These are phyloP conservation scores for Candida corydali DNA, from an alignment of 805 yeast genomes.

Conservation along the genomic window DNA sequence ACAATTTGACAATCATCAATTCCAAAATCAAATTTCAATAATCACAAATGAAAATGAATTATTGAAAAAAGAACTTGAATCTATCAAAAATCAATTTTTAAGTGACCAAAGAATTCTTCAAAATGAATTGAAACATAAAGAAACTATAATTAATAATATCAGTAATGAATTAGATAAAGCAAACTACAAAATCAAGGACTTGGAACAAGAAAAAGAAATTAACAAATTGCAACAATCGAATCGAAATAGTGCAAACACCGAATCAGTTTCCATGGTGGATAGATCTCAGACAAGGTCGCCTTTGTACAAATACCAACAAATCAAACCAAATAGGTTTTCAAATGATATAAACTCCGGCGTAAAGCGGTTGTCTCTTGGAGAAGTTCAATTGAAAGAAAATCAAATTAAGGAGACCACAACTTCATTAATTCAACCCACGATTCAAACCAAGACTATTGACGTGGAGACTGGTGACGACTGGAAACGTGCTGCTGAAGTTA, in stretches of 20 bases:
- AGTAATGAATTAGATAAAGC: slow-evolving; percentile 60
- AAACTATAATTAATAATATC: slow-evolving; percentile 59
- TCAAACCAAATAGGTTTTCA: slow-evolving; percentile 15
- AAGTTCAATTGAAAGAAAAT: slow-evolving; percentile 7
- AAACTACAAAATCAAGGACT: slow-evolving; percentile 46
- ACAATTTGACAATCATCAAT: slow-evolving; percentile 19
- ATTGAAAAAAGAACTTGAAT: slow-evolving; percentile 20
- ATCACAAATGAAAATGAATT: slow-evolving; percentile 13
- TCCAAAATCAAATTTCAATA: slow-evolving; percentile 20
- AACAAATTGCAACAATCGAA: slow-evolving; percentile 22
- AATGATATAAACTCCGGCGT: slow-evolving; percentile 39
- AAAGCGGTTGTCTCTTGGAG: slow-evolving; percentile 36
- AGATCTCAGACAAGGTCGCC: slow-evolving; percentile 7
- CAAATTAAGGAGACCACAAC: not conserved
- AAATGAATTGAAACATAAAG: slow-evolving; percentile 60
- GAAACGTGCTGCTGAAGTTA: slow-evolving; percentile 88
- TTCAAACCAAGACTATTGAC: slow-evolving; percentile 18
- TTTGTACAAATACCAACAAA: slow-evolving; percentile 2
- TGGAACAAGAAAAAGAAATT: slow-evolving; percentile 44
- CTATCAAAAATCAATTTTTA: slow-evolving; percentile 29
- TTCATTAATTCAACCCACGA: not conserved
- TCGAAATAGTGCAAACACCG: not conserved
- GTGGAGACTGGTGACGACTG: slow-evolving; percentile 63
- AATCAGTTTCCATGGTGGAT: not conserved
- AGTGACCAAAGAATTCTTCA: slow-evolving; percentile 17